Conservation (phyloP, 2,329 filamentous ascomycete genomes). For the Seiridium cupressi region DNA sequence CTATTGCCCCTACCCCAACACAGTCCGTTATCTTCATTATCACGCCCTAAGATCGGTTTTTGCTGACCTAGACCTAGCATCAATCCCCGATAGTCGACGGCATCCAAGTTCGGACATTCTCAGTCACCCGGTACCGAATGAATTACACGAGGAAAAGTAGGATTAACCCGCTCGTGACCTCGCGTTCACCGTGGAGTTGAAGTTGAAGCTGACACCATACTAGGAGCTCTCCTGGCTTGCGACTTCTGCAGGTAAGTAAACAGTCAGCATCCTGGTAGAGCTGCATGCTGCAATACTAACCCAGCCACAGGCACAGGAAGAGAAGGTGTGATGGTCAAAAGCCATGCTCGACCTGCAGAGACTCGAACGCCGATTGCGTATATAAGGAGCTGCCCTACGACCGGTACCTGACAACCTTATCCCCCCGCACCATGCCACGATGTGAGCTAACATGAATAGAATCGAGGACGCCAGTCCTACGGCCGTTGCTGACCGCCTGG, state of each 20-base stretch:
- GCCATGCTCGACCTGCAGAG: constrained; percentile 36
- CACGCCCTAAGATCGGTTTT: not conserved
- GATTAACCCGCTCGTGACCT: not conserved
- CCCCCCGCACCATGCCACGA: not conserved
- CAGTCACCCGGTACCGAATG: not conserved
- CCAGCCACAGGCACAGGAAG: constrained; percentile 30
- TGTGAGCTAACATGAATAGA: constrained; percentile 14
- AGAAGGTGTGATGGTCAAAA: constrained; percentile 35
- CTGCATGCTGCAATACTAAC: constrained; percentile 5
- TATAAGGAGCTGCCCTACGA: constrained; percentile 36
- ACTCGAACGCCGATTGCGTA: constrained; percentile 35
- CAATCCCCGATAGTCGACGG: not conserved
- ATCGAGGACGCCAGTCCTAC: constrained; percentile 31
- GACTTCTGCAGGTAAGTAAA: constrained; percentile 32
- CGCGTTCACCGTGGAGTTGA: not conserved
- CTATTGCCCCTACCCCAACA: not conserved
- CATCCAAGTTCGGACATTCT: not conserved
- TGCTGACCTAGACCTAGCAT: not conserved
- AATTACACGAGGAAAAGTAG: constrained; percentile 7
- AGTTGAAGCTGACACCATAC: not conserved
- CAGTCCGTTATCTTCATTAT: not conserved
- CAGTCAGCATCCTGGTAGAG: not conserved
- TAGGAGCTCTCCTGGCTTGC: constrained; percentile 37
- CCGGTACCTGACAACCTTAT: constrained; percentile 18
- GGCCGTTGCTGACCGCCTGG: constrained; percentile 33